Percentiles rank a stretch among this genome's conserved stretches.
phyloP scores from a whole-genome alignment of 2,329 filamentous ascomycete species.

The Fusarium sp. region DNA sequence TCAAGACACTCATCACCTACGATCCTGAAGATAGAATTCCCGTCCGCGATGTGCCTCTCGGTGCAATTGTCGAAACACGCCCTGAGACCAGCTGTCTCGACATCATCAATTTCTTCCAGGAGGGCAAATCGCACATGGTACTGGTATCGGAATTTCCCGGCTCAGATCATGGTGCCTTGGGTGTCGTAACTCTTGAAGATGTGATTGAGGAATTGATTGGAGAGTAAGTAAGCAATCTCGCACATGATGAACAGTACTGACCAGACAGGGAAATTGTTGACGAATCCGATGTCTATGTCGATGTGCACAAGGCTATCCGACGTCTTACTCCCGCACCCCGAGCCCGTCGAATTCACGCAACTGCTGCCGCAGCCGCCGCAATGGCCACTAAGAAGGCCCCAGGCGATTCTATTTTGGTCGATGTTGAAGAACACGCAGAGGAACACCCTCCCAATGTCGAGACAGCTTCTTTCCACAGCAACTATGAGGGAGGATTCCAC shows the following conservation, averaged over 20 bases:
- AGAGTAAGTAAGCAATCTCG: constrained; percentile 70
- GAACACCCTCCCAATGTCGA: constrained; percentile 32
- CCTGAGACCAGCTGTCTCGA: constrained; percentile 97
- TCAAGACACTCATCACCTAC: constrained; percentile 99
- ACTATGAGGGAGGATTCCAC: constrained; percentile 51
- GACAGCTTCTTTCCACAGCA: constrained; percentile 52
- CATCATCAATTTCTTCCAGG: constrained; percentile 99
- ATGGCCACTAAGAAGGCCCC: constrained; percentile 45
- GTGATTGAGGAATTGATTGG: constrained; percentile 99
- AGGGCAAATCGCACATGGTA: constrained; percentile 99
- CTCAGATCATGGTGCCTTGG: constrained; percentile 88
- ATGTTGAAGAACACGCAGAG: constrained; percentile 56
- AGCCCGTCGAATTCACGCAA: constrained; percentile 63
- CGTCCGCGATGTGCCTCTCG: constrained; percentile 90
- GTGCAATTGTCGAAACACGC: constrained; percentile 92
- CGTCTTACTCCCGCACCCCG: constrained; percentile 87
- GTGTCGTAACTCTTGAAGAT: constrained; percentile 95
- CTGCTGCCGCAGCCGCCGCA: constrained; percentile 44
- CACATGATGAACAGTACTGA: constrained; percentile 14
- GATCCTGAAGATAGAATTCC: constrained; percentile 91
- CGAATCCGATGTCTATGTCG: constrained; percentile 97
- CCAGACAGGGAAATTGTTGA: constrained; percentile 88
- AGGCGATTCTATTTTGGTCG: constrained; percentile 45
- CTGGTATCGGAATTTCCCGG: constrained; percentile 90
- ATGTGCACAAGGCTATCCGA: constrained; percentile 97